These are phyloP conservation scores for Suhomyces bribrorum DNA, from an alignment of 1,139 yeast genomes.

Conservation along the genomic window DNA sequence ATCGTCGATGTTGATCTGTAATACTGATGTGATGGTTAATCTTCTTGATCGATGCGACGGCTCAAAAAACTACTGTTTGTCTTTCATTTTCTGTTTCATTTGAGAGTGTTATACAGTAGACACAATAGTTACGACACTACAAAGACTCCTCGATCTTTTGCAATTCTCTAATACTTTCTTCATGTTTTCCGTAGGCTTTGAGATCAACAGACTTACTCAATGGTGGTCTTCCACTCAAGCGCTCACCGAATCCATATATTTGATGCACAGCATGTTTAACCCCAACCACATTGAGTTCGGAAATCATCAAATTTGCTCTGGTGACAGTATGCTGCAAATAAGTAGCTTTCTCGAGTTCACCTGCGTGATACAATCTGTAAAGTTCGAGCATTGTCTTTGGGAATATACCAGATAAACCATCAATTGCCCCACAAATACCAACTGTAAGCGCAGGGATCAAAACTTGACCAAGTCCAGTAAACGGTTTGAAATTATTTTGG, in stretches of 20 bases:
- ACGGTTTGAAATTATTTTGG: slow-evolving; percentile 37
- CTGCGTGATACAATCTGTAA: slow-evolving; percentile 27
- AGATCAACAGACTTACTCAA: slow-evolving; percentile 9
- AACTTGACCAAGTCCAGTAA: slow-evolving; percentile 52
- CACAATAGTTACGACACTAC: too few species aligned
- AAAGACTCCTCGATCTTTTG: slow-evolving; percentile 8
- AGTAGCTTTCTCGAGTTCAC: slow-evolving; percentile 40
- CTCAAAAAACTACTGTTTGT: too few species aligned
- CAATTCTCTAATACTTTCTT: slow-evolving; percentile 5
- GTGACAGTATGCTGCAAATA: slow-evolving; percentile 41
- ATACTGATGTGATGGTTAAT: too few species aligned
- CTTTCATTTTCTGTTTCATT: too few species aligned
- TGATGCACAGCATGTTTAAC: slow-evolving; percentile 34
- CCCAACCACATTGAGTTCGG: slow-evolving; percentile 45
- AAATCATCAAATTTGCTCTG: slow-evolving; percentile 44
- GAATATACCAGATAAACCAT: slow-evolving; percentile 45
- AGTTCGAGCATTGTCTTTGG: slow-evolving; percentile 42
- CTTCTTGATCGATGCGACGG: too few species aligned
- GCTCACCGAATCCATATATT: slow-evolving; percentile 22
- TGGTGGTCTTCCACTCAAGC: slow-evolving; percentile 28
- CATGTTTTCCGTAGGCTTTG: slow-evolving; percentile 5
- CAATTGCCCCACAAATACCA: slow-evolving; percentile 49
- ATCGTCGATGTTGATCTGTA: too few species aligned
- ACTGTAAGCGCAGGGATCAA: slow-evolving; percentile 45
- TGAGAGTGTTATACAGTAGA: too few species aligned